These are phyloP conservation scores for Clitocybe nebularis DNA, from an alignment of 1,284 basidiomycete species.

Conservation along the genomic window DNA sequence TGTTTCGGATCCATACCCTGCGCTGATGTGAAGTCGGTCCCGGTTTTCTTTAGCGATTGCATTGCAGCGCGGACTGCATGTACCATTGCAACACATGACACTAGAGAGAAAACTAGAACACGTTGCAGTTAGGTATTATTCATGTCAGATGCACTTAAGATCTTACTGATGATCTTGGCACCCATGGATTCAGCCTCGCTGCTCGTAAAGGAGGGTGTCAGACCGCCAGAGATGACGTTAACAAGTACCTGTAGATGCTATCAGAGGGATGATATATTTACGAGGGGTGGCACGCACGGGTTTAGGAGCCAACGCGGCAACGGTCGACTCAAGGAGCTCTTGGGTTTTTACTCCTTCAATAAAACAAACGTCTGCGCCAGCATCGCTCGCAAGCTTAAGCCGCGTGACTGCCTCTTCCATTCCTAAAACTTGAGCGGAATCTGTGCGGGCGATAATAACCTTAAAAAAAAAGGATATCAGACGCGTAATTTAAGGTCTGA, in stretches of 20 bases:
- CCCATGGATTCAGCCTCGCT: slow-evolving; percentile 65
- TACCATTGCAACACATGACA: slow-evolving; percentile 69
- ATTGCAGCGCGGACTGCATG: slow-evolving; percentile 71
- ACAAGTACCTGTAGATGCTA: slow-evolving; percentile 48
- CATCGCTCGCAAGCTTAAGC: slow-evolving; percentile 67
- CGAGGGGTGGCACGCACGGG: slow-evolving; percentile 38
- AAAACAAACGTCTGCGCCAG: slow-evolving; percentile 81
- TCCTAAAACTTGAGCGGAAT: slow-evolving; percentile 75
- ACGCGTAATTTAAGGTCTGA: no score
- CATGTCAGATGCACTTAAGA: neutral
- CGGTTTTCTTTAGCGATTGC: slow-evolving; percentile 70
- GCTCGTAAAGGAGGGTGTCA: slow-evolving; percentile 70
- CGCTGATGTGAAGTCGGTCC: slow-evolving; percentile 64
- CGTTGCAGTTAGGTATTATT: slow-evolving; percentile 1
- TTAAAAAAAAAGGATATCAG: slow-evolving; percentile 20
- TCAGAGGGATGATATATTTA: neutral
- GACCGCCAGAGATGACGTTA: slow-evolving; percentile 73
- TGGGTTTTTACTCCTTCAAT: slow-evolving; percentile 77
- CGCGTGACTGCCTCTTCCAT: slow-evolving; percentile 77
- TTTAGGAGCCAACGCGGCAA: slow-evolving; percentile 64
- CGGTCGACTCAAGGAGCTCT: slow-evolving; percentile 60
- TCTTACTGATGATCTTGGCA: slow-evolving; percentile 73
- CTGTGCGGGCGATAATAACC: slow-evolving; percentile 81
- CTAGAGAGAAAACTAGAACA: slow-evolving; percentile 57
- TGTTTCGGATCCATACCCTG: slow-evolving; percentile 74